Evolutionary conservation across 352 stramenopile genomes (phyloP).

Genomic region (Pythium vanterpoolii): DNA sequence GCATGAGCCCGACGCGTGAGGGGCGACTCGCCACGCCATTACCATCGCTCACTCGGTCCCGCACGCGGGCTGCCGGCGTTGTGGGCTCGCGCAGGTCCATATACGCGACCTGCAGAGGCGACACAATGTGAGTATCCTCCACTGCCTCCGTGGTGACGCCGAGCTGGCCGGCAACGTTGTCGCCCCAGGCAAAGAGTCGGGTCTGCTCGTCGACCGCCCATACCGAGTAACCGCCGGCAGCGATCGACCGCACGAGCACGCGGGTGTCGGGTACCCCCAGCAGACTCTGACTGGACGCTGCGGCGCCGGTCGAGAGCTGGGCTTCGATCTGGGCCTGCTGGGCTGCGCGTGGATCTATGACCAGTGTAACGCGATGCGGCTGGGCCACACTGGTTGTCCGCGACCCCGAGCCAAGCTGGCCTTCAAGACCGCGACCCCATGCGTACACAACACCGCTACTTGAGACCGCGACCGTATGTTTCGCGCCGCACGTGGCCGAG

Average conservation of each 20-base stretch:
- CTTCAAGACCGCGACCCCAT: constrained; percentile 49
- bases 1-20: constrained; percentile 32
- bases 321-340: constrained; percentile 33
- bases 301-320: constrained; percentile 16
- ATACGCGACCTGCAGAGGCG: constrained; percentile 40
- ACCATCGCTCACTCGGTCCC: constrained; percentile 26
- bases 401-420: constrained; percentile 37
- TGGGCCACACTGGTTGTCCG: not conserved
- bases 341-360: constrained; percentile 18
- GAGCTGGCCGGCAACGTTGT: constrained; percentile 40
- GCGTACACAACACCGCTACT: constrained; percentile 46
- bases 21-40: constrained; percentile 10
- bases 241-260: constrained; percentile 33
- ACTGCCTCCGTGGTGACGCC: constrained; percentile 16
- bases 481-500: constrained; percentile 32
- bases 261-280: constrained; percentile 27
- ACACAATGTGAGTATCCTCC: not conserved
- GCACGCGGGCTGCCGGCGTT: constrained; percentile 23
- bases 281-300: not conserved
- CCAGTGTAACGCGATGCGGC: constrained; percentile 25
- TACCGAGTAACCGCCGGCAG: constrained; percentile 27
- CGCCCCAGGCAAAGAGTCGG: constrained; percentile 49
- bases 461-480: constrained; percentile 52
- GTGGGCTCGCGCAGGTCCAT: constrained; percentile 35
- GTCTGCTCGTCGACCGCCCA: constrained; percentile 47